phyloP scores from a whole-genome alignment of 495 filamentous ascomycete genomes.

The Barbatosphaeria neglecta region DNA sequence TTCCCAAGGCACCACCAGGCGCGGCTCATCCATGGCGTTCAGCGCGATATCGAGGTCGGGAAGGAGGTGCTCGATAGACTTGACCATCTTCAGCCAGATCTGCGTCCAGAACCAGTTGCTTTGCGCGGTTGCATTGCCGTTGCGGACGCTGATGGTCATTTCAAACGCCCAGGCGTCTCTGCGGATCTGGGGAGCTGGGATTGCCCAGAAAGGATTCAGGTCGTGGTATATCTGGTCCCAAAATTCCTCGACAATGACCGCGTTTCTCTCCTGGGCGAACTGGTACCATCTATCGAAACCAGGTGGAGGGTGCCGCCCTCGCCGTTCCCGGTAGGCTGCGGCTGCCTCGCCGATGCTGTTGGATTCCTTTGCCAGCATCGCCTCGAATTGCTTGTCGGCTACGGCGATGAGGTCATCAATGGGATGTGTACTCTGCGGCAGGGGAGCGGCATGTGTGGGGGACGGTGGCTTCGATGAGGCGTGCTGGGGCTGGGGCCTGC shows the following conservation, averaged over 20 bases:
- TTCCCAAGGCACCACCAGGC: conserved; percentile 56
- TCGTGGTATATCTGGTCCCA: conserved; percentile 65
- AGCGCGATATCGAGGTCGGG: conserved; percentile 64
- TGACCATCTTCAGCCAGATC: conserved; percentile 47
- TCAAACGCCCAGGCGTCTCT: conserved; percentile 41
- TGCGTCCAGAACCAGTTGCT: conserved; percentile 53
- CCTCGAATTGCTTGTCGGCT: conserved; percentile 29
- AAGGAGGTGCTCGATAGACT: conserved; percentile 44
- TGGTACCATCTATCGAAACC: conserved; percentile 60
- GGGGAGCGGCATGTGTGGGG: conserved; percentile 7
- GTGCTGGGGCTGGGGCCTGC: neutral
- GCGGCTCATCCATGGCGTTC: conserved; percentile 59
- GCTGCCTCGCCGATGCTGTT: conserved; percentile 47
- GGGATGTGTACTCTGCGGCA: conserved; percentile 21
- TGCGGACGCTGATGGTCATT: conserved; percentile 46
- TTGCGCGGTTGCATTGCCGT: conserved; percentile 40
- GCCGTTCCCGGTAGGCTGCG: conserved; percentile 45
- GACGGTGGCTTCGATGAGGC: neutral
- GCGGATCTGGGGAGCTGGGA: conserved; percentile 45
- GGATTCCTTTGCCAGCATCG: conserved; percentile 26
- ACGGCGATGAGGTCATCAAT: conserved; percentile 34
- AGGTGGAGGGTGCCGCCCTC: conserved; percentile 63
- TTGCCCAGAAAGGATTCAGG: conserved; percentile 58
- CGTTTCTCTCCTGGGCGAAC: conserved; percentile 48
- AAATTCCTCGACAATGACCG: conserved; percentile 56